Evolutionary conservation across 768 basidiomycete species (phyloP), one percentile per base, ranked within the genome.

Genomic region (Paxillus ammoniavirescens): DNA sequence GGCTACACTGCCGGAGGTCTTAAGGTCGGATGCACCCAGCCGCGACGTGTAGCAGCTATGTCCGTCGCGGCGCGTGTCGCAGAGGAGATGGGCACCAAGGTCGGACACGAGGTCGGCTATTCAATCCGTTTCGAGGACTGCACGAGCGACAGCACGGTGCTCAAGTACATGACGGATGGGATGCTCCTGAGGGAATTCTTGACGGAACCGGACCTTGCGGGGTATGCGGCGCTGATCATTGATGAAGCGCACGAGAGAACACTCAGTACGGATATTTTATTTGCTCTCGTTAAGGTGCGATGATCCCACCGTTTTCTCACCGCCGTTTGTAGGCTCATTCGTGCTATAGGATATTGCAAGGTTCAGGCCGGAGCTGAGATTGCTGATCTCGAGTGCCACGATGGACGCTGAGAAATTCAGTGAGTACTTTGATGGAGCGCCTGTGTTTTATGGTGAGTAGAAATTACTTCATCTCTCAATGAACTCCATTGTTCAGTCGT

Each of bases 161-260:
- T 99, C 65, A 98, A 99, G 73, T 99, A 99, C 73, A 97, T 99
- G 97, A 99, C 97, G 42, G 97, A 99, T 65, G 97, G 97, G 33
- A 98, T 99, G 97, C 78, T 99, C 26, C 75, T 98, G 42, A 82
- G 97, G 64, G 94, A 98, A 71, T 98, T 98, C 72, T 74, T 99
- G 65, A 98, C 97, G 9, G 97, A 99, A 70, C 97, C 97, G 0
- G 93, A 95, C 74, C 73, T 99, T 50, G 96, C 93, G 13, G 92
- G 92, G 4, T 99, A 98, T 68, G 87, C 93, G 44, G 92, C 88
- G 30, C 75, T 99, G 63, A 94, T 99, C 63, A 98, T 99, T 63
- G 97, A 99, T 69, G 97, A 99, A 71, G 97, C 97, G 8, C 97
- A 99, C 68, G 97, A 99, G 72, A 78, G 97, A 64, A 98, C 97